phyloP scores from a whole-genome alignment of 2,329 filamentous ascomycete genomes.

The Aspergillus sp. region DNA sequence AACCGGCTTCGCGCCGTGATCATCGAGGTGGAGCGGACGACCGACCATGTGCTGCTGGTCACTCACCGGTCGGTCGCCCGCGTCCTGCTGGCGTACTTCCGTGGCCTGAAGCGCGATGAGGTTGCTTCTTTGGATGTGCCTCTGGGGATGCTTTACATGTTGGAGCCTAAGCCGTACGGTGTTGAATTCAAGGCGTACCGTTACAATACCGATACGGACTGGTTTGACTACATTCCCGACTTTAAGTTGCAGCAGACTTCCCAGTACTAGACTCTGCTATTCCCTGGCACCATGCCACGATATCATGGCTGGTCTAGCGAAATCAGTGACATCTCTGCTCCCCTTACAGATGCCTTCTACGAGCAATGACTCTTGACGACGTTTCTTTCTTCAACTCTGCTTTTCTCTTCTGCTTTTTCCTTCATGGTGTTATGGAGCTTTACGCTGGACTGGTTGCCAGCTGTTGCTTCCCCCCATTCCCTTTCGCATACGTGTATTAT shows the following conservation, averaged over 20 bases:
- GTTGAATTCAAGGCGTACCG: constrained; percentile 95
- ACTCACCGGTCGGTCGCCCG: constrained; percentile 90
- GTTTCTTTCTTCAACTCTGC: neutral
- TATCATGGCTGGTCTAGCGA: neutral
- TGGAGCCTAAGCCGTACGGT: constrained; percentile 97
- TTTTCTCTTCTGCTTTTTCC: constrained; percentile 12
- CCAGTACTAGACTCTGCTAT: constrained; percentile 27
- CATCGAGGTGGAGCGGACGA: constrained; percentile 94
- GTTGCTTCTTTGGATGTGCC: constrained; percentile 95
- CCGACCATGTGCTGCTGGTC: constrained; percentile 89
- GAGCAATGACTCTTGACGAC: constrained; percentile 5
- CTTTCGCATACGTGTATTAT: constrained; percentile 1
- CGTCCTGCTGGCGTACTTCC: constrained; percentile 94
- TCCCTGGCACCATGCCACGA: neutral
- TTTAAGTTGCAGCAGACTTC: constrained; percentile 66
- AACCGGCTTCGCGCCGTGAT: constrained; percentile 94
- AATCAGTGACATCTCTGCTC: too few relatives aligned
- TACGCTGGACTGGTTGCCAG: neutral
- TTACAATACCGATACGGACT: constrained; percentile 75
- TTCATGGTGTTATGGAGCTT: constrained; percentile 14
- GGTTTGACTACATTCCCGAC: constrained; percentile 83
- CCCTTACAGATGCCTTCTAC: neutral
- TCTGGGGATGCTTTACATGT: constrained; percentile 87
- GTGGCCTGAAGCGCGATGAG: constrained; percentile 84
- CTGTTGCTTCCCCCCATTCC: constrained; percentile 15